These are phyloP conservation scores for Leccinum obscurum DNA, from an alignment of 768 basidiomycete species.

Conservation along the genomic window DNA sequence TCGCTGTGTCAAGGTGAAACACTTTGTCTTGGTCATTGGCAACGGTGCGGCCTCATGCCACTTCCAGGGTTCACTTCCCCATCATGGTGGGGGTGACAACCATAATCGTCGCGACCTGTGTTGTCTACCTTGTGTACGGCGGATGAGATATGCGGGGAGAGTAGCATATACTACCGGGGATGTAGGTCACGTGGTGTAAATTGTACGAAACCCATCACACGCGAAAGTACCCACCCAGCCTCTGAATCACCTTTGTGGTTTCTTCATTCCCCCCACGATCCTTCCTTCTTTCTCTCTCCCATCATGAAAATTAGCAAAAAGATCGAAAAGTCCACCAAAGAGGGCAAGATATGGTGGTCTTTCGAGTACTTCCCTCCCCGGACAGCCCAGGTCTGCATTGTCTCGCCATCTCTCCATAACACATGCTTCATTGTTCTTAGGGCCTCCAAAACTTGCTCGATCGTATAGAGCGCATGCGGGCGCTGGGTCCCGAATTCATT, in stretches of 20 bases:
- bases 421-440: constrained; percentile 7
- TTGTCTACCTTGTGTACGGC: constrained; percentile 45
- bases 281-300: constrained; percentile 21
- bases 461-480: constrained; percentile 98
- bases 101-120: constrained; percentile 51
- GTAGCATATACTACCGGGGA: not conserved
- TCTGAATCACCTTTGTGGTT: not conserved
- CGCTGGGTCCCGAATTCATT: constrained; percentile 94
- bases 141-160: constrained; percentile 4
- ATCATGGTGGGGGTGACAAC: constrained; percentile 51
- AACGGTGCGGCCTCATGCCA: constrained; percentile 2
- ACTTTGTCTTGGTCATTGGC: constrained; percentile 15
- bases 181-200: constrained; percentile 23
- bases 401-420: not conserved
- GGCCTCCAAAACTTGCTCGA: constrained; percentile 90
- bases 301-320: constrained; percentile 95
- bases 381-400: constrained; percentile 76
- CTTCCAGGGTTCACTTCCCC: constrained; percentile 48
- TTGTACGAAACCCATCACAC: constrained; percentile 7
- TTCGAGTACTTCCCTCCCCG: constrained; percentile 98
- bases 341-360: constrained; percentile 94
- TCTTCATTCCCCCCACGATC: constrained; percentile 20
- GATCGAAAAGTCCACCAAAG: constrained; percentile 80
- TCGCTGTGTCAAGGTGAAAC: constrained; percentile 54
- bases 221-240: constrained; percentile 30